Conservation (phyloP, 2,329 filamentous ascomycete species). For the Cercospora berteroae region DNA sequence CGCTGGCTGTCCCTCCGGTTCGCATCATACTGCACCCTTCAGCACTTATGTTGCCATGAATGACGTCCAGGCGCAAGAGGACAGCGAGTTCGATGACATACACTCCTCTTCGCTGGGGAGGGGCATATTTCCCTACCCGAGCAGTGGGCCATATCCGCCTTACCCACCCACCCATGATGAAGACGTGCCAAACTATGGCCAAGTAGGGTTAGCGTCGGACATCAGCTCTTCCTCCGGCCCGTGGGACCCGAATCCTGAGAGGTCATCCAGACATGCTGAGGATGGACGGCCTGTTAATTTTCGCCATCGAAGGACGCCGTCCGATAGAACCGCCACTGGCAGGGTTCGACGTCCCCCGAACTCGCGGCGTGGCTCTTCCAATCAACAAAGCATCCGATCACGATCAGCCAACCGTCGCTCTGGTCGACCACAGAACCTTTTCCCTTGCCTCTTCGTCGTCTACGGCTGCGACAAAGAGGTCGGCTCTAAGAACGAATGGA, state of each 20-base stretch:
- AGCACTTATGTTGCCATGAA: constrained; percentile 25
- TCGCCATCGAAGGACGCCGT: constrained; percentile 21
- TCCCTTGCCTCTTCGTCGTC: constrained; percentile 73
- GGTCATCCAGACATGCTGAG: background rate
- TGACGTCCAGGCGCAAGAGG: constrained; percentile 28
- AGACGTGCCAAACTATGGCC: no score
- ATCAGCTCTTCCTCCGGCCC: no score
- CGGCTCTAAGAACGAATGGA: constrained; percentile 90
- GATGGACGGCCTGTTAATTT: background rate
- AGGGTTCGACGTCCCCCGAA: constrained; percentile 20
- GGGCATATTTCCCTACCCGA: no score
- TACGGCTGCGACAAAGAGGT: constrained; percentile 75
- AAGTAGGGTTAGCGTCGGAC: no score
- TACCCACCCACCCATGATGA: no score
- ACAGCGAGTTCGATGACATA: constrained; percentile 25
- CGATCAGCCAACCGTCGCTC: constrained; percentile 29
- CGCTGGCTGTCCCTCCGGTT: background rate
- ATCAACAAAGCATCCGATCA: constrained; percentile 77
- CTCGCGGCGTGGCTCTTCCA: constrained; percentile 51
- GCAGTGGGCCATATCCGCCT: no score
- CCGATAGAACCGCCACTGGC: background rate
- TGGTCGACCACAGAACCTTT: constrained; percentile 44
- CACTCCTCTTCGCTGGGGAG: background rate
- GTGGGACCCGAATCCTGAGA: no score
- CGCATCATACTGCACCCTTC: constrained; percentile 3